Percentiles rank a stretch among this genome's conserved stretches.
phyloP scores from a whole-genome alignment of 2,329 filamentous ascomycete species.

The Hyphodiscus sp. region DNA sequence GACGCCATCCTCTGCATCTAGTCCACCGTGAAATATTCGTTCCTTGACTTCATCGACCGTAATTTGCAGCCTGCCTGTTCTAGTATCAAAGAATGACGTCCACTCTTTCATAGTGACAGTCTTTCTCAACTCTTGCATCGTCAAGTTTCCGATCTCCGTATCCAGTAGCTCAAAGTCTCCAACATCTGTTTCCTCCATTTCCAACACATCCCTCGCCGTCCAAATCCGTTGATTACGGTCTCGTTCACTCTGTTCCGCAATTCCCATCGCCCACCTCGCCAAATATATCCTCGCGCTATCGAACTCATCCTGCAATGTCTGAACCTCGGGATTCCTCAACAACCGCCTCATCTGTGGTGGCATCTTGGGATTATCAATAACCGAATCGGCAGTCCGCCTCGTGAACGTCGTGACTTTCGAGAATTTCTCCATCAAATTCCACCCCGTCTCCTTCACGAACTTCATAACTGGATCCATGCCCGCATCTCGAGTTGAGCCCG shows the following conservation, averaged over 20 bases:
- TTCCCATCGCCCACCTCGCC: constrained; percentile 96
- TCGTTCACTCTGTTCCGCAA: constrained; percentile 90
- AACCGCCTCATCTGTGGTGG: constrained; percentile 82
- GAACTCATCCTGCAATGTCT: constrained; percentile 93
- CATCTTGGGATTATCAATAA: constrained; percentile 84
- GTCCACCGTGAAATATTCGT: constrained; percentile 89
- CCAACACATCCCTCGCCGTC: constrained; percentile 87
- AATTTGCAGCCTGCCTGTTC: constrained; percentile 66
- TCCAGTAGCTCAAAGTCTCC: constrained; percentile 95
- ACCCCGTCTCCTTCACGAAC: constrained; percentile 87
- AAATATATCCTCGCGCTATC: constrained; percentile 93
- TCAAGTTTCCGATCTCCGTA: constrained; percentile 64
- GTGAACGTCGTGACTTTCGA: constrained; percentile 98
- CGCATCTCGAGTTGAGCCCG: constrained; percentile 45
- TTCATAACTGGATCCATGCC: constrained; percentile 91
- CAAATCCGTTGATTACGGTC: constrained; percentile 83
- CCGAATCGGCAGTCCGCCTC: constrained; percentile 80
- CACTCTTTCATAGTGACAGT: constrained; percentile 79
- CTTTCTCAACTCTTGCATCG: constrained; percentile 69
- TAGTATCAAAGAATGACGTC: constrained; percentile 79
- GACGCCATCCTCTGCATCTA: constrained; percentile 83
- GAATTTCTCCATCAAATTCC: constrained; percentile 95
- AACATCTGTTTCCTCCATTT: constrained; percentile 89
- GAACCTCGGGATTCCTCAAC: constrained; percentile 86
- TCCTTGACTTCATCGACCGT: constrained; percentile 94